Evolutionary conservation across 257 asterid species (phyloP).

Genomic region (Solanum stenotomum): DNA sequence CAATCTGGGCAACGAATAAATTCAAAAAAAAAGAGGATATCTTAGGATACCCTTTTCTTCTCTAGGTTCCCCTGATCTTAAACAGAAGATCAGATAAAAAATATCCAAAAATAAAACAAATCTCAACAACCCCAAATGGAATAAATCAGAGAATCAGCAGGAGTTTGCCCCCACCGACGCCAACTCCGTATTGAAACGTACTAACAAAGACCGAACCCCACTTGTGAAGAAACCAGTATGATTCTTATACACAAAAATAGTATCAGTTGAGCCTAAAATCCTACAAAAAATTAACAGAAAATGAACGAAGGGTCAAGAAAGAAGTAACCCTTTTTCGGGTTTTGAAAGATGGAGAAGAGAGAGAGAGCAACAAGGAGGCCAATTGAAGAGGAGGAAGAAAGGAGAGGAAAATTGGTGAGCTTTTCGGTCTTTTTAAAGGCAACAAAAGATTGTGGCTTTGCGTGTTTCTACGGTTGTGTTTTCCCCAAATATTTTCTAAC

Average conservation of each 20-base stretch:
- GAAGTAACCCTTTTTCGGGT: not conserved
- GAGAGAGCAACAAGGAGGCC: not conserved
- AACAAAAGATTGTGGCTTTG: not conserved
- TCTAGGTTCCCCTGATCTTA: not conserved
- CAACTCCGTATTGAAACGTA: not conserved
- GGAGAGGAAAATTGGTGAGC: not conserved
- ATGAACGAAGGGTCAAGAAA: not conserved
- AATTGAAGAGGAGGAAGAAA: not conserved
- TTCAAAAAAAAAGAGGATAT: not conserved
- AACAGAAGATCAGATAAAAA: not conserved
- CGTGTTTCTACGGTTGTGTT: not conserved
- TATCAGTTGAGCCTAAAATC: not conserved
- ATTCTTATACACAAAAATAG: not conserved
- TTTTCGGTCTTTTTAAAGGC: not conserved
- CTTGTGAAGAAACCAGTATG: not conserved
- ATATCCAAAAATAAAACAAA: not conserved
- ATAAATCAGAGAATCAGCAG: not conserved
- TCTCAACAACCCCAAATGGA: not conserved
- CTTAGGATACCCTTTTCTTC: not conserved
- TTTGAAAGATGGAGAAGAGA: not conserved
- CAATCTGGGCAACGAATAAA: not conserved
- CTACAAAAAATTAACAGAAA: not conserved
- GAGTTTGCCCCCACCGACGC: constrained; percentile 3
- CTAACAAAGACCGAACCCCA: not conserved
- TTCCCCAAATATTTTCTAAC: not conserved